Conservation (phyloP, 345 rosid genomes). For the Euphorbia peplus region DNA sequence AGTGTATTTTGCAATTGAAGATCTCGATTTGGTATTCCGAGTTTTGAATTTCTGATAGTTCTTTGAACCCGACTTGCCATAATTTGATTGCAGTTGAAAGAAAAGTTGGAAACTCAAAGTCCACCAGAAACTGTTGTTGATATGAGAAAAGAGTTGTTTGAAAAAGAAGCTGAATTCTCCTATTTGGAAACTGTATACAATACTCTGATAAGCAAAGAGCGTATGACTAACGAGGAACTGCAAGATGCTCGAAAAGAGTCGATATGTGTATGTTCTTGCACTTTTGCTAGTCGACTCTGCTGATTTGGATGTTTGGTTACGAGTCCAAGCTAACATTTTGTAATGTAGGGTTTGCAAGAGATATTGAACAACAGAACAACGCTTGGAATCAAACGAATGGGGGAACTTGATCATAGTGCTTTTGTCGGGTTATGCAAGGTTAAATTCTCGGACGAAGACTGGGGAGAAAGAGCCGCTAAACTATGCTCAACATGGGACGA, state of each 20-base stretch:
- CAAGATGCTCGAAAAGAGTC: conserved; percentile 22
- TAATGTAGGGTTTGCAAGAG: conserved; percentile 6
- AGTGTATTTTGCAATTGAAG: neutral
- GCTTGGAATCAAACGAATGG: conserved; percentile 22
- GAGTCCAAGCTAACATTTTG: neutral
- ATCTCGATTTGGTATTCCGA: too few relatives aligned
- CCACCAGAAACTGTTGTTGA: neutral
- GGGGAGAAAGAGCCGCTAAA: neutral
- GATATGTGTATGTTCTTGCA: neutral
- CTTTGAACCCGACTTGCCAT: neutral
- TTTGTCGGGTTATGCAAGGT: neutral
- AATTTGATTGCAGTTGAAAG: neutral
- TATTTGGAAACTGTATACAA: conserved; percentile 1
- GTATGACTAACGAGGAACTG: conserved; percentile 13
- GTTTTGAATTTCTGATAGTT: too few relatives aligned
- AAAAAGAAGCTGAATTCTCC: conserved; percentile 7
- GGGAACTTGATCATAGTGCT: conserved; percentile 3
- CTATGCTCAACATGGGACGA: conserved; percentile 19
- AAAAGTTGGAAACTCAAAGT: neutral
- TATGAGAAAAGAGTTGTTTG: conserved; percentile 12
- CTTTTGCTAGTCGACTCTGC: neutral
- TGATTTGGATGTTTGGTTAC: too few relatives aligned
- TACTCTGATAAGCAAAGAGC: conserved; percentile 14
- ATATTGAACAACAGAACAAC: neutral
- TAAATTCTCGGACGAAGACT: neutral